A percentile compares a stretch with the other conserved stretches of the same genome.
Conservation (phyloP, 306 rosid genomes). For the Rosa rugosa region DNA sequence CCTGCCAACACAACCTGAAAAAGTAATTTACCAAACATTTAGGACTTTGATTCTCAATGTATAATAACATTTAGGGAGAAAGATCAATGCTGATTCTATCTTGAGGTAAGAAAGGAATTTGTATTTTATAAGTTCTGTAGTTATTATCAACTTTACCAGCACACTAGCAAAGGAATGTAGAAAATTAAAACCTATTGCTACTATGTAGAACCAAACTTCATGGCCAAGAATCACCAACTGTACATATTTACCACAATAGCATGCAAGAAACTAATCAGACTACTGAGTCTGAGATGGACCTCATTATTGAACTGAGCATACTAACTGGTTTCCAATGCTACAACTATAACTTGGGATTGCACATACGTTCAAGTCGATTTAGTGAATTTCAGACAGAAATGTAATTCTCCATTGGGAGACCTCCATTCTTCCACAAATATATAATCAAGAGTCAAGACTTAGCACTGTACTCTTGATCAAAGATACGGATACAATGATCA, state of each 20-base stretch:
- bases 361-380: neutral
- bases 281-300: neutral
- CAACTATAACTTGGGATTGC: neutral
- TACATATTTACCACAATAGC: neutral
- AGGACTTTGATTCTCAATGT: neutral
- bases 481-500: neutral
- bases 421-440: neutral
- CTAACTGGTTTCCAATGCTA: neutral
- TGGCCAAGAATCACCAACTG: neutral
- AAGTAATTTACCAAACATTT: slow-evolving; percentile 8
- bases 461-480: neutral
- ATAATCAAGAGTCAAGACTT: neutral
- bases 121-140: neutral
- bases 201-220: neutral
- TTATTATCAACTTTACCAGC: neutral
- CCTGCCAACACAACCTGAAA: slow-evolving; percentile 70
- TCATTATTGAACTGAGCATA: neutral
- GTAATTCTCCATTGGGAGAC: neutral
- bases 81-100: neutral
- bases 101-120: neutral
- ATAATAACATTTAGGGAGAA: neutral
- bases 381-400: neutral
- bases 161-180: neutral
- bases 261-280: neutral
- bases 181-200: neutral